A percentile compares a stretch with the other conserved stretches of the same genome.
phyloP scores from a whole-genome alignment of 768 basidiomycete genomes.

The Lactarius tabidus region DNA sequence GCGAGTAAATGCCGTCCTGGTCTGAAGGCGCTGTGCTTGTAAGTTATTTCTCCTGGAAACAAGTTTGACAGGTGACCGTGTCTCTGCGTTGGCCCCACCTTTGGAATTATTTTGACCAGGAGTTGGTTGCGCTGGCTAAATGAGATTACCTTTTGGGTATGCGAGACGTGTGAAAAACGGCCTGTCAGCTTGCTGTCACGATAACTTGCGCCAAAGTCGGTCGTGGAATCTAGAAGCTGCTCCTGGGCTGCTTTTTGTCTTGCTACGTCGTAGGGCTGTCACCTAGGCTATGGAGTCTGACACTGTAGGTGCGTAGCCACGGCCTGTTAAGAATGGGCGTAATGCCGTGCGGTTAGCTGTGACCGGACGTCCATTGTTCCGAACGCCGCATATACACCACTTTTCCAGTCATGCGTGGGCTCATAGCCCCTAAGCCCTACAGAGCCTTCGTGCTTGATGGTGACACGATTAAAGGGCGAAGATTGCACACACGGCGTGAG shows the following conservation, averaged over 20 bases:
- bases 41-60: slow-evolving; percentile 20
- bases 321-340: not conserved
- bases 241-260: not conserved
- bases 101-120: slow-evolving; percentile 1
- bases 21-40: not conserved
- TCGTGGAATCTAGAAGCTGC: not conserved
- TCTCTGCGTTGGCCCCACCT: not conserved
- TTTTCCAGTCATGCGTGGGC: not conserved
- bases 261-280: not conserved
- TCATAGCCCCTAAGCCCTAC: slow-evolving; percentile 20
- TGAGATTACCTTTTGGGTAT: slow-evolving; percentile 9
- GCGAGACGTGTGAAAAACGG: slow-evolving; percentile 2
- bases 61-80: slow-evolving; percentile 19
- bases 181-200: not conserved
- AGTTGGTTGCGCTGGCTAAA: slow-evolving; percentile 13
- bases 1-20: not conserved
- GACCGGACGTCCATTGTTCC: slow-evolving; percentile 12
- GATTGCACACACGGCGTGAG: slow-evolving; percentile 5
- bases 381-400: slow-evolving; percentile 18
- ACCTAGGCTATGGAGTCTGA: slow-evolving; percentile 15
- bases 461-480: slow-evolving; percentile 7
- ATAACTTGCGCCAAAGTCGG: not conserved
- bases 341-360: slow-evolving; percentile 1
- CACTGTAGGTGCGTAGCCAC: slow-evolving; percentile 9
- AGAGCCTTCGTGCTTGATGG: slow-evolving; percentile 3